Conservation (phyloP, 106 monocot genomes). For the Hemerocallis citrina region DNA sequence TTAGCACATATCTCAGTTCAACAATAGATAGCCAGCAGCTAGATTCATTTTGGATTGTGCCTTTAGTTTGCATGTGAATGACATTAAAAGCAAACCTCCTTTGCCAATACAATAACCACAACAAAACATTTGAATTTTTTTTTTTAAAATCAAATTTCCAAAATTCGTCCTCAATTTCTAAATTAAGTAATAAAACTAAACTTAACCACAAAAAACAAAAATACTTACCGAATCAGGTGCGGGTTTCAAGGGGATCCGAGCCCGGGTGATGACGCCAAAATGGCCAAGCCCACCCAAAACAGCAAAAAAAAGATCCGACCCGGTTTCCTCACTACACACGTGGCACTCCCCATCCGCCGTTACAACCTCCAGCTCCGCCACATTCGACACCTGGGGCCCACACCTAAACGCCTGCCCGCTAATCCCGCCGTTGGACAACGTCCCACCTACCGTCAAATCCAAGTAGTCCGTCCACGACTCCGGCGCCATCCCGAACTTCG, state of each 20-base stretch:
- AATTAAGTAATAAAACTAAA: no score
- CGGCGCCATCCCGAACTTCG: slow-evolving; percentile 40
- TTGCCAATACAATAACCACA: no score
- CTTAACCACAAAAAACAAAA: no score
- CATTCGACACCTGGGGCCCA: slow-evolving; percentile 82
- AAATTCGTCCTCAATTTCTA: no score
- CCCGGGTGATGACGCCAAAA: slow-evolving; percentile 86
- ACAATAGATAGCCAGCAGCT: no score
- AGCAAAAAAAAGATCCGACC: slow-evolving; percentile 63
- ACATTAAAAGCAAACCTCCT: no score
- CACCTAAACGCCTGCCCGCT: slow-evolving; percentile 80
- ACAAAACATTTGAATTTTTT: no score
- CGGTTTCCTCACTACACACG: slow-evolving; percentile 30
- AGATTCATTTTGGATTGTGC: no score
- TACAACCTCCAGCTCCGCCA: slow-evolving; percentile 68
- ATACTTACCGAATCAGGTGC: slow-evolving; percentile 54
- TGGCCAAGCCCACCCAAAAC: slow-evolving; percentile 87
- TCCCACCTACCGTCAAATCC: slow-evolving; percentile 80
- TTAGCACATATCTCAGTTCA: no score
- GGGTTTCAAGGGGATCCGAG: slow-evolving; percentile 50
- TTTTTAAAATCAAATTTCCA: no score
- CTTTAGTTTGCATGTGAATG: no score
- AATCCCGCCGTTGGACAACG: slow-evolving; percentile 77
- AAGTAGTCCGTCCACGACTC: slow-evolving; percentile 91
- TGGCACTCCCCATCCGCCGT: slow-evolving; percentile 55